Percentiles rank a stretch among this genome's conserved stretches.
These are phyloP conservation scores for Colletotrichum cereale DNA, from an alignment of 2,329 filamentous ascomycete genomes.

Conservation along the genomic window DNA sequence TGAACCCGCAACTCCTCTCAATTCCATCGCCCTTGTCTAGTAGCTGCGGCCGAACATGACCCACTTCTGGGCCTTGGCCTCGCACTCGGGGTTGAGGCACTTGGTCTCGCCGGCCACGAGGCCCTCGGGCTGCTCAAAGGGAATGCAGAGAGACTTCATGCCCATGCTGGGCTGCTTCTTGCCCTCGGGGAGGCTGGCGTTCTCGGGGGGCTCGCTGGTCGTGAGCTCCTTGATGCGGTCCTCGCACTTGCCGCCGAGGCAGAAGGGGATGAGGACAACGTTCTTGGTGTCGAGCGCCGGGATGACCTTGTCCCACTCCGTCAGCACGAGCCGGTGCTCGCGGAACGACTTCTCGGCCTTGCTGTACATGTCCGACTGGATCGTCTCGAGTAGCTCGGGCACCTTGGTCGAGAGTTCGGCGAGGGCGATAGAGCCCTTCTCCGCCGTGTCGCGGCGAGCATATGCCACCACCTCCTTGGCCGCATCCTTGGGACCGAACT, in stretches of 20 bases:
- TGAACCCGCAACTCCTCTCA: slow-evolving; percentile 35
- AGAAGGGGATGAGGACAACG: slow-evolving; percentile 91
- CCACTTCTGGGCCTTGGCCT: slow-evolving; percentile 82
- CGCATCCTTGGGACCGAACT: slow-evolving; percentile 95
- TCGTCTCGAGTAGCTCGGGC: slow-evolving; percentile 86
- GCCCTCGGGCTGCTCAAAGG: slow-evolving; percentile 85
- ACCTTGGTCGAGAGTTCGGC: slow-evolving; percentile 79
- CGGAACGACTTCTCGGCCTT: slow-evolving; percentile 84
- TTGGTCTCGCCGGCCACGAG: slow-evolving; percentile 85
- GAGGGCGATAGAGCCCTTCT: slow-evolving; percentile 85
- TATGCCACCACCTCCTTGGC: slow-evolving; percentile 87
- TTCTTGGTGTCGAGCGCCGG: slow-evolving; percentile 93
- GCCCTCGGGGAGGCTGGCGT: slow-evolving; percentile 60
- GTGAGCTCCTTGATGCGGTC: slow-evolving; percentile 95
- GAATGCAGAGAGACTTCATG: slow-evolving; percentile 79
- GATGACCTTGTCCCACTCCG: slow-evolving; percentile 91
- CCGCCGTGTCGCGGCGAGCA: slow-evolving; percentile 87
- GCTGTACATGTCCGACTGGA: slow-evolving; percentile 84
- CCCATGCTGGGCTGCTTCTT: slow-evolving; percentile 70
- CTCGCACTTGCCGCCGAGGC: slow-evolving; percentile 84
- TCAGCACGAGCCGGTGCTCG: slow-evolving; percentile 83
- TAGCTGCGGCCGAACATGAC: slow-evolving; percentile 90
- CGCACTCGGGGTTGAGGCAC: slow-evolving; percentile 91
- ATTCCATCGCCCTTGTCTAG: slow-evolving; percentile 49
- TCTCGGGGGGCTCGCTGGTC: slow-evolving; percentile 69